These are phyloP conservation scores for Tubosaeta sp. DNA, from an alignment of 768 basidiomycete genomes.

Conservation along the genomic window DNA sequence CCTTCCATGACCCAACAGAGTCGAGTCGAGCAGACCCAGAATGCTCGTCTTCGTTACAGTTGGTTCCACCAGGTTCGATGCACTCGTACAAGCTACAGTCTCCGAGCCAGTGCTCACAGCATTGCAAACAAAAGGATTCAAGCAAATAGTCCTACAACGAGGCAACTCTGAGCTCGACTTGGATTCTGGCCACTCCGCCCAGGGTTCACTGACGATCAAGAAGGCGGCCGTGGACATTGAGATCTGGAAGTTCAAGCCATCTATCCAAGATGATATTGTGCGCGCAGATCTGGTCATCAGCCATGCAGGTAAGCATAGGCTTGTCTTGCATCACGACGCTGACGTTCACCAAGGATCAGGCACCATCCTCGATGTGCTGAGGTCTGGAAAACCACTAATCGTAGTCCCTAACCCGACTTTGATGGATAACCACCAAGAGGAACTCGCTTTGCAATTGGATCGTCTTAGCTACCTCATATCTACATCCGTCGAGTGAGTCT, in stretches of 20 bases:
- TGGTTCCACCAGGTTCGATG: constrained; percentile 85
- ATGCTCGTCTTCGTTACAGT: constrained; percentile 72
- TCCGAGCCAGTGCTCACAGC: constrained; percentile 53
- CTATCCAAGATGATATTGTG: constrained; percentile 61
- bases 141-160: constrained; percentile 66
- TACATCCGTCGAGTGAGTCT: constrained; percentile 54
- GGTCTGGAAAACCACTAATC: constrained; percentile 71
- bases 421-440: constrained; percentile 90
- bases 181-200: constrained; percentile 17
- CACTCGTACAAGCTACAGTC: constrained; percentile 59
- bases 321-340: neutral
- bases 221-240: constrained; percentile 51
- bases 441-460: constrained; percentile 71
- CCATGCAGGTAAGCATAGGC: constrained; percentile 72
- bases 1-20: neutral
- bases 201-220: constrained; percentile 11
- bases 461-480: constrained; percentile 53
- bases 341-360: constrained; percentile 66
- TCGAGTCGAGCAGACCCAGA: neutral
- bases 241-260: constrained; percentile 70
- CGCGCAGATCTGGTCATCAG: constrained; percentile 79
- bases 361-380: constrained; percentile 85
- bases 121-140: constrained; percentile 54
- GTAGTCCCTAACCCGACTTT: constrained; percentile 87
- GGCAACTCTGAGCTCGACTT: constrained; percentile 56